These are phyloP conservation scores for Podosphaera xanthii DNA, from an alignment of 2,329 filamentous ascomycete genomes.

Conservation along the genomic window DNA sequence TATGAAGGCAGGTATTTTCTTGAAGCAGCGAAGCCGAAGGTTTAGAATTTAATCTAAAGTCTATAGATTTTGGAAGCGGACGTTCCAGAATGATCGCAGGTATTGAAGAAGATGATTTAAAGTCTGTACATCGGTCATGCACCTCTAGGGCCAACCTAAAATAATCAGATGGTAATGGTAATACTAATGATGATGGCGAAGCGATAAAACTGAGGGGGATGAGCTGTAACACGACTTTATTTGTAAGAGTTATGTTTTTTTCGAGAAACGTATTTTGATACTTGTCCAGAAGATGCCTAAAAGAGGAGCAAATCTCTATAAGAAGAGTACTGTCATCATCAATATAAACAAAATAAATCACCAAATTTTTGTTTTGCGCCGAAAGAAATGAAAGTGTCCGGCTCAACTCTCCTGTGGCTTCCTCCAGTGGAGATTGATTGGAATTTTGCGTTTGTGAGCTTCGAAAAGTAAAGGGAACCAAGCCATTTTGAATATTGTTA, in stretches of 20 bases:
- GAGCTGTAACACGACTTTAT: conserved; percentile 57
- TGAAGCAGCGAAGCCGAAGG: conserved; percentile 52
- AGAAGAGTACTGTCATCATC: conserved; percentile 36
- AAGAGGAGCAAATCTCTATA: conserved; percentile 49
- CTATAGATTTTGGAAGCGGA: conserved; percentile 43
- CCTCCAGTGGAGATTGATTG: conserved; percentile 12
- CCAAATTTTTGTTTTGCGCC: conserved; percentile 31
- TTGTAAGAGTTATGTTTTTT: conserved; percentile 24
- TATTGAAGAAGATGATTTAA: conserved; percentile 33
- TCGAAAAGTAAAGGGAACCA: conserved; percentile 13
- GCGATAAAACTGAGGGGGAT: conserved; percentile 46
- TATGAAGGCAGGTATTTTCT: conserved; percentile 60
- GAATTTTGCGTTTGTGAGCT: conserved; percentile 18
- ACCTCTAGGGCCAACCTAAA: conserved; percentile 45
- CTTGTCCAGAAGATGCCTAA: conserved; percentile 46
- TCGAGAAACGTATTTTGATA: conserved; percentile 30
- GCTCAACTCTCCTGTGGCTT: conserved; percentile 12
- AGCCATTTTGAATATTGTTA: conserved; percentile 17
- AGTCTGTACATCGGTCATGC: conserved; percentile 49
- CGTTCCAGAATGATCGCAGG: conserved; percentile 54
- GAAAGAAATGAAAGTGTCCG: conserved; percentile 15
- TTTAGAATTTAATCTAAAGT: conserved; percentile 46
- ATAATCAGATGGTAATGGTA: conserved; percentile 37
- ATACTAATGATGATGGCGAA: conserved; percentile 35
- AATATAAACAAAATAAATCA: conserved; percentile 56